Conservation (phyloP, 306 rosid genomes). For the Glycyrrhiza uralensis region DNA sequence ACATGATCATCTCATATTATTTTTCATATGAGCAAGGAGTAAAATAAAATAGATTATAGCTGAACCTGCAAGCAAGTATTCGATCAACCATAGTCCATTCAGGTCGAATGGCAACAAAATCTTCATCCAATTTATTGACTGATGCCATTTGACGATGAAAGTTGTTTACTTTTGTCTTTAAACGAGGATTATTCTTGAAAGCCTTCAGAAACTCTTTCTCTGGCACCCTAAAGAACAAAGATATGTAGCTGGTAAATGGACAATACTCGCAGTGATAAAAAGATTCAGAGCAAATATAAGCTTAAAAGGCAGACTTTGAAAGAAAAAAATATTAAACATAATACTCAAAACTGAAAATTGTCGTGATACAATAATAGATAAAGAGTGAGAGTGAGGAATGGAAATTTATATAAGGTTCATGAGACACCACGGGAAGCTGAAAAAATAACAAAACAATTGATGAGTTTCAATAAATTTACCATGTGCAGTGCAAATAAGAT, state of each 20-base stretch:
- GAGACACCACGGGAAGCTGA: constrained; percentile 7
- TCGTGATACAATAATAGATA: not conserved
- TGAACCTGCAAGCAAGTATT: constrained; percentile 87
- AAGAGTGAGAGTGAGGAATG: not conserved
- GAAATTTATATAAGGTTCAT: not conserved
- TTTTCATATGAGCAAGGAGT: constrained; percentile 12
- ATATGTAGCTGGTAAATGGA: constrained; percentile 18
- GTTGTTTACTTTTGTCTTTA: constrained; percentile 72
- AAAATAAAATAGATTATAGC: constrained; percentile 2
- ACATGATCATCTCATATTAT: not conserved
- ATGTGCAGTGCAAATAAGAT: constrained; percentile 83
- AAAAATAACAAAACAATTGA: not conserved
- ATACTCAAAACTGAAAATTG: not conserved
- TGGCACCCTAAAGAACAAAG: constrained; percentile 63
- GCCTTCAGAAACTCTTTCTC: constrained; percentile 89
- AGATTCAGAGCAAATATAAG: not conserved
- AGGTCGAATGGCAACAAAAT: constrained; percentile 85
- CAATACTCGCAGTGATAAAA: constrained; percentile 22
- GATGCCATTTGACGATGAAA: constrained; percentile 71
- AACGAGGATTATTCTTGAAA: constrained; percentile 69
- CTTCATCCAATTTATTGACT: constrained; percentile 64
- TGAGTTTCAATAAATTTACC: constrained; percentile 51
- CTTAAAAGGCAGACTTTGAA: not conserved
- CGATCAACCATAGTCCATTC: constrained; percentile 97
- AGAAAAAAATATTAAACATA: not conserved